phyloP scores from a whole-genome alignment of 2,329 filamentous ascomycete genomes.

The Moelleriella libera region DNA sequence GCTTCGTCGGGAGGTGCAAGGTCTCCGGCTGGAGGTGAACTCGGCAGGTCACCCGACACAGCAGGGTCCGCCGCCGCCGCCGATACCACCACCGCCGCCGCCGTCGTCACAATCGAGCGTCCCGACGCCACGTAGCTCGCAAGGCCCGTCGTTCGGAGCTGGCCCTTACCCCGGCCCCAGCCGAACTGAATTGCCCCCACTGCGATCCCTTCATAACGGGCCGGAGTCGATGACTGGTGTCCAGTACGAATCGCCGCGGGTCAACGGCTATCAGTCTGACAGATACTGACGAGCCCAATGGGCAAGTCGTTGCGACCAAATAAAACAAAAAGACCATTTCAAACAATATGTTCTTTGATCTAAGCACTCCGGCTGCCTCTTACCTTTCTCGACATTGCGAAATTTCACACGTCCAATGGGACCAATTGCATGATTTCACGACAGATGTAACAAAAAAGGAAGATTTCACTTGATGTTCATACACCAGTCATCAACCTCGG shows the following conservation, averaged over 20 bases:
- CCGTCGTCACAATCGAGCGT: slow-evolving; percentile 2
- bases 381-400: background rate
- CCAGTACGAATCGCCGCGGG: slow-evolving; percentile 40
- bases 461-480: too few species aligned
- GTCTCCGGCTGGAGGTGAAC: slow-evolving; percentile 25
- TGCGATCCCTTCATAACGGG: slow-evolving; percentile 34
- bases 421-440: background rate
- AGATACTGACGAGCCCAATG: slow-evolving; percentile 13
- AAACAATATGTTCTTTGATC: too few species aligned
- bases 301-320: background rate
- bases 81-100: slow-evolving; percentile 9
- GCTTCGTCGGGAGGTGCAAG: slow-evolving; percentile 34
- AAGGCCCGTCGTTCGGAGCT: slow-evolving; percentile 10
- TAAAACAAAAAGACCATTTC: background rate
- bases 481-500: too few species aligned
- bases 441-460: background rate
- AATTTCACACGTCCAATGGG: background rate
- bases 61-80: slow-evolving; percentile 12
- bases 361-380: background rate
- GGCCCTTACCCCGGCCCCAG: slow-evolving; percentile 17
- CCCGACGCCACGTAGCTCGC: slow-evolving; percentile 1
- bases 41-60: slow-evolving; percentile 6
- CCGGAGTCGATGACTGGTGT: slow-evolving; percentile 54
- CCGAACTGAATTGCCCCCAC: slow-evolving; percentile 40
- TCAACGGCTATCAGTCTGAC: slow-evolving; percentile 31